Evolutionary conservation across 495 filamentous ascomycete species (phyloP).

Genomic region (Achaetomiella virescens): DNA sequence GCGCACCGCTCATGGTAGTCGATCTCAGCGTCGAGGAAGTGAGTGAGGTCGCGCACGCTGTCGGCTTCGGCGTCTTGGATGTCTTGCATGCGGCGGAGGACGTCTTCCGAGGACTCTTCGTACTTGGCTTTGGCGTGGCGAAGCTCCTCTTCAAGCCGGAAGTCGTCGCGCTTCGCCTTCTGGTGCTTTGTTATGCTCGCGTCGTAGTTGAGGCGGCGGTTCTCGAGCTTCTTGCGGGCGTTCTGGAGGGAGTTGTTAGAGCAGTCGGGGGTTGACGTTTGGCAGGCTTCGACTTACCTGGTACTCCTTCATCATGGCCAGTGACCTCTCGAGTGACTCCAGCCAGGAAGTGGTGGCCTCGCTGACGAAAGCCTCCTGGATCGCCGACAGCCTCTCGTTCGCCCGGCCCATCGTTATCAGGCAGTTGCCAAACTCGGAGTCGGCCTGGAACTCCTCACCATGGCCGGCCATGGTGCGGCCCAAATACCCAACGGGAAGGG

Average conservation of each 20-base stretch:
- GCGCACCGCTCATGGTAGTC: conserved; percentile 86
- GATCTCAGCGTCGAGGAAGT: conserved; percentile 85
- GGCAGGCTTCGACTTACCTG: conserved; percentile 46
- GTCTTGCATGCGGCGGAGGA: conserved; percentile 89
- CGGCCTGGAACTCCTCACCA: conserved; percentile 86
- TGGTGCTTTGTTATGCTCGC: conserved; percentile 86
- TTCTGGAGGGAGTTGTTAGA: conserved; percentile 38
- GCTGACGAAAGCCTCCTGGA: conserved; percentile 78
- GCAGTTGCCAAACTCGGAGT: conserved; percentile 90
- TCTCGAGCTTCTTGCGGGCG: conserved; percentile 92
- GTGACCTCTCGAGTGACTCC: conserved; percentile 79
- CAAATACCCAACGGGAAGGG: conserved; percentile 70
- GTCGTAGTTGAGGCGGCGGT: conserved; percentile 84
- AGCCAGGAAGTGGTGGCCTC: conserved; percentile 85
- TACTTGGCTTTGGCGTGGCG: conserved; percentile 91
- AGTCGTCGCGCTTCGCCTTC: conserved; percentile 90
- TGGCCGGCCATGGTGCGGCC: conserved; percentile 85
- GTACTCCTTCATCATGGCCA: conserved; percentile 97
- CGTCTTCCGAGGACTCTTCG: conserved; percentile 91
- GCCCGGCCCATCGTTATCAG: conserved; percentile 74
- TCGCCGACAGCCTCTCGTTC: conserved; percentile 80
- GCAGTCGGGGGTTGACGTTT: background rate
- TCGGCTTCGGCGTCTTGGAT: conserved; percentile 89
- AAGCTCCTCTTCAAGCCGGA: conserved; percentile 87
- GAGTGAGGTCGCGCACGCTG: conserved; percentile 69